Conservation (phyloP, 805 yeast species). For the Ogataea corticis region DNA sequence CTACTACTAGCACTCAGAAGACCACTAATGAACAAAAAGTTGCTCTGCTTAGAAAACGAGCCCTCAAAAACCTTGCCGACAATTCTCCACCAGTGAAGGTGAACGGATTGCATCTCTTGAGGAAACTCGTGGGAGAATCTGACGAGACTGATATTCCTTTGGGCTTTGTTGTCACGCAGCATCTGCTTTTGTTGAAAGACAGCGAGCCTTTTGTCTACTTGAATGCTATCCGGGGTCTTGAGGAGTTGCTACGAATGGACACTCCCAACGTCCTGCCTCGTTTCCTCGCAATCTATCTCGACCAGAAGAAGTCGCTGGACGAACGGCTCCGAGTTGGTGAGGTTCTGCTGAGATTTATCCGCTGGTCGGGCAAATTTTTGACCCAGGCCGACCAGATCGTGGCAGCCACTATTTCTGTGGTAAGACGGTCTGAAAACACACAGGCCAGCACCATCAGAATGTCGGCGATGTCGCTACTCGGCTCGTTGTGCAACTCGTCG, state of each 20-base stretch:
- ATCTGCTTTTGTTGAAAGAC: constrained; percentile 65
- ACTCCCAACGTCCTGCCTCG: constrained; percentile 22
- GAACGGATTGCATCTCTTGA: constrained; percentile 70
- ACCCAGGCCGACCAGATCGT: constrained; percentile 37
- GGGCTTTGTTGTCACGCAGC: constrained; percentile 59
- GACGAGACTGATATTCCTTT: constrained; percentile 46
- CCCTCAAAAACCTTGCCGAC: constrained; percentile 69
- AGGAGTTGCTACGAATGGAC: constrained; percentile 52
- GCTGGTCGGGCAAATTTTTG: constrained; percentile 44
- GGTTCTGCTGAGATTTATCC: constrained; percentile 63
- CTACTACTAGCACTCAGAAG: not conserved
- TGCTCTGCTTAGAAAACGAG: constrained; percentile 48
- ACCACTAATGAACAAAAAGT: constrained; percentile 34
- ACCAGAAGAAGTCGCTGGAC: constrained; percentile 44
- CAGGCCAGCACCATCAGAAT: constrained; percentile 66
- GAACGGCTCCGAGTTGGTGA: constrained; percentile 82
- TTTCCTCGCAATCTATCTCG: constrained; percentile 16
- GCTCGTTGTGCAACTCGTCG: constrained; percentile 60
- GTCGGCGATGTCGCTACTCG: constrained; percentile 88
- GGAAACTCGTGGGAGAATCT: constrained; percentile 44
- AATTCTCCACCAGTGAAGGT: constrained; percentile 84
- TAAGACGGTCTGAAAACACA: constrained; percentile 12
- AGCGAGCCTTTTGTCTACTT: constrained; percentile 86
- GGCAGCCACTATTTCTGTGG: constrained; percentile 39
- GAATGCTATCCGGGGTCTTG: constrained; percentile 79